Percentiles rank a stretch among this genome's conserved stretches.
Evolutionary conservation across 176 grass and related monocot species (phyloP).

Genomic region (Guadua angustifolia): DNA sequence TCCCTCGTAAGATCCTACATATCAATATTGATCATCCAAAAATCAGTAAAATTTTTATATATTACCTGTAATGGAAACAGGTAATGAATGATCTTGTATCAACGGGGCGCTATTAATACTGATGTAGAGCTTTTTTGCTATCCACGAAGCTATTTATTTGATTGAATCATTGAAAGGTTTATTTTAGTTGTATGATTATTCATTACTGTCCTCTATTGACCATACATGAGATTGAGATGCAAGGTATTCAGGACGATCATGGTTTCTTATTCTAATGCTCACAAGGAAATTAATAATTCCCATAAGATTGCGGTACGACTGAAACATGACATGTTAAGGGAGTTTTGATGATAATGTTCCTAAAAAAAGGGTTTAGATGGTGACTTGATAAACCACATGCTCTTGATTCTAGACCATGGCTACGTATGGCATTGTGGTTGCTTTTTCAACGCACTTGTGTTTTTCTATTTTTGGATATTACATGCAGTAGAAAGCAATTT

Average conservation of each 20-base stretch:
- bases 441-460: neutral
- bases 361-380: neutral
- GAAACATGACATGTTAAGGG: neutral
- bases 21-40: slow-evolving; percentile 31
- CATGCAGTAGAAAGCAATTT: neutral
- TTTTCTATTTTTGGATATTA: neutral
- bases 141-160: neutral
- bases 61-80: neutral
- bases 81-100: neutral
- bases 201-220: neutral
- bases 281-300: neutral
- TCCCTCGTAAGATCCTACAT: slow-evolving; percentile 84
- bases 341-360: neutral
- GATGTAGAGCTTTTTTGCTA: neutral
- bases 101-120: neutral
- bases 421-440: neutral
- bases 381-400: neutral
- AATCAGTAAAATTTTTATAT: neutral
- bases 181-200: neutral
- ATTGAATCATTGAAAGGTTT: neutral
- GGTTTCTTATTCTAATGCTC: neutral
- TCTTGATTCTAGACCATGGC: neutral
- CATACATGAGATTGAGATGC: neutral
- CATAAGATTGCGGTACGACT: neutral
- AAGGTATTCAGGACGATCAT: neutral